These are phyloP conservation scores for Podospora comata DNA, from an alignment of 495 filamentous ascomycete genomes.

Conservation along the genomic window DNA sequence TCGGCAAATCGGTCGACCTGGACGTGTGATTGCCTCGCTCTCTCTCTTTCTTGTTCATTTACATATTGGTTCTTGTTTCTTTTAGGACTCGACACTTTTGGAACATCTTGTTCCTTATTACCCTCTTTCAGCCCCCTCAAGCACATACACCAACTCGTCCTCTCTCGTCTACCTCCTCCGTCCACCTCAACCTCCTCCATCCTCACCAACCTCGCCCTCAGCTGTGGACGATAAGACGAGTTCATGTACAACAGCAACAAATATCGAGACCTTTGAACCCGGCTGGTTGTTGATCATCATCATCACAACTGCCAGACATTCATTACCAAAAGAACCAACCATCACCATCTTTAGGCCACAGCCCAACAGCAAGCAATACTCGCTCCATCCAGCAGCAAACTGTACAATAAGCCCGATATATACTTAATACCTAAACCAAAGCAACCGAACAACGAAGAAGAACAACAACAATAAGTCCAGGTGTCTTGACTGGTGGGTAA, in stretches of 20 bases:
- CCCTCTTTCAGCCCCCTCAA: slow-evolving; percentile 39
- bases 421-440: slow-evolving; percentile 45
- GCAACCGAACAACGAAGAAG: slow-evolving; percentile 19
- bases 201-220: neutral
- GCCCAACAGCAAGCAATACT: slow-evolving; percentile 41
- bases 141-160: slow-evolving; percentile 21
- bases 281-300: slow-evolving; percentile 37
- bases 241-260: slow-evolving; percentile 44
- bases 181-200: neutral
- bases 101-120: slow-evolving; percentile 40
- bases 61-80: slow-evolving; percentile 50
- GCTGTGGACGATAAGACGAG: slow-evolving; percentile 20
- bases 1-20: slow-evolving; percentile 50
- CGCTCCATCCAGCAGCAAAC: slow-evolving; percentile 20
- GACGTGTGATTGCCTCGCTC: slow-evolving; percentile 37
- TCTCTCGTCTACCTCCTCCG: slow-evolving; percentile 11
- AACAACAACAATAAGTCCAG: slow-evolving; percentile 7
- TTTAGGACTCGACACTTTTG: slow-evolving; percentile 45
- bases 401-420: slow-evolving; percentile 45
- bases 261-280: slow-evolving; percentile 39
- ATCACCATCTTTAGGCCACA: slow-evolving; percentile 51
- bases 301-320: slow-evolving; percentile 47
- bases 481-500: slow-evolving; percentile 30
- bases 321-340: slow-evolving; percentile 42
- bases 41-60: slow-evolving; percentile 48